Evolutionary conservation across 176 grass and related monocot genomes (phyloP), one percentile per base, ranked within the genome.

Genomic region (Thalia dealbata): DNA sequence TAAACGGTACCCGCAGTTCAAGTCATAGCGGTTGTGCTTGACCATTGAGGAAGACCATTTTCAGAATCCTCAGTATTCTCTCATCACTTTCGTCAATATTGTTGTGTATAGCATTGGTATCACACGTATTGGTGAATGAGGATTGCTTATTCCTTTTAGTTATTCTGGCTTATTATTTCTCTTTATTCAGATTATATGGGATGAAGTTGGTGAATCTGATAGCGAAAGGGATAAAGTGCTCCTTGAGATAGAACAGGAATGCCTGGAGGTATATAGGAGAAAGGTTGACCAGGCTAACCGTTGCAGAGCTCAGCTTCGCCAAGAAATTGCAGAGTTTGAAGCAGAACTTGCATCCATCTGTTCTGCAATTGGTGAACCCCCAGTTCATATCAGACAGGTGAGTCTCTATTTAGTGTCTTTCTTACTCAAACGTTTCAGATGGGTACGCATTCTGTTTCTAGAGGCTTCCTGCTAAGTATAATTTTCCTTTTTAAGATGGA

Each of bases 201-300:
- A 92, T 48, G 84, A 92, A 65, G 84, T 96, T 65, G 89, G 86
- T 30, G 86, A 92, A 71, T 76, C 58, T 42, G 83, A 96, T 71
- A 75, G 79, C 0, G 82, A 90, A 55, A 82, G 89, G 68, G 38
- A 80, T 0, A 86, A 76, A 73, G 79, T 77, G 70, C 82, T 96
- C 50, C 70, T 75, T 6, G 68, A 80, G 65, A 59, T 90, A 54
- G 86, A 96, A 82, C 89, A 90, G 72, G 88, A 92, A 14, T 96
- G 89, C 73, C 67, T 92, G 29, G 83, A 85, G 73, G 67, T 96
- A 19, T 96, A 85, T 78, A 73, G 75, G 45, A 35, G 59, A 70
- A 92, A 83, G 74, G 87, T 88, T 11, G 84, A 87, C 52, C 86
- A 86, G 69, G 92, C 82, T 22, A 91, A 83, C 55, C 82, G 72